Base-by-base conservation (phyloP, 225 moss, liverwort and hornwort genomes). In the Asterella californica region DNA sequence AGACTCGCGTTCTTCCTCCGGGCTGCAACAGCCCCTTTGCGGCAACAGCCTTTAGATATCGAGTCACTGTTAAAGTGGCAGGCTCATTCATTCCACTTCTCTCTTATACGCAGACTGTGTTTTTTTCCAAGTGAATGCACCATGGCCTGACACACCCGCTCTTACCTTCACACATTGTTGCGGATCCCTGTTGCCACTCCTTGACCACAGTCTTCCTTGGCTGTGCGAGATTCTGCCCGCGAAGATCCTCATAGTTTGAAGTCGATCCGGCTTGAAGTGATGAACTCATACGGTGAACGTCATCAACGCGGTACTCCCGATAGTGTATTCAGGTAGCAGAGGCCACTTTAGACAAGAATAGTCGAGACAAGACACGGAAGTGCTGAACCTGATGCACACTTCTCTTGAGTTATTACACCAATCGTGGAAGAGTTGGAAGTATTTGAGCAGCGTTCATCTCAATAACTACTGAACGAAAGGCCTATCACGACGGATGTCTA, bases 81-180 rank as follows among this genome's bases (percentile, higher is more conserved):
- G 60, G 9, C 9, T 6, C 10, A 37, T 19, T 37, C 27, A 10
- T 0, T 0, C 18, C 24, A 46, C 11, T n/a, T 6, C 47, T 52
- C 48, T 15, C 2, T 1, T 21, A 8, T n/a, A n/a, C n/a, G n/a
- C n/a, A n/a, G n/a, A n/a, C n/a, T 10, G 46, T 72, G 37, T 60
- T 7, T 5, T 25, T 1, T 29, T 66, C 5, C 30, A 34, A 10
- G 32, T 66, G 2, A 32, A 32, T 66, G 34, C 32, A 34, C 21
- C 9, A 55, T 9, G 49, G 30, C 27, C 18, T 33, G 17, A 55
- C 32, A 48, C 9, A 15, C 42, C 7, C 33, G 17, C 6, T 6
- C 53, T 53, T 36, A 75, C 75, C 75, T 75, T 10, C 54, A 55
- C 53, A 75, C 75, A 55, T 75, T 75, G 54, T 36, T 33, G 75